A percentile compares a stretch with the other conserved stretches of the same genome.
Conservation (phyloP, 805 yeast genomes). For the Saturnispora saitoi region DNA sequence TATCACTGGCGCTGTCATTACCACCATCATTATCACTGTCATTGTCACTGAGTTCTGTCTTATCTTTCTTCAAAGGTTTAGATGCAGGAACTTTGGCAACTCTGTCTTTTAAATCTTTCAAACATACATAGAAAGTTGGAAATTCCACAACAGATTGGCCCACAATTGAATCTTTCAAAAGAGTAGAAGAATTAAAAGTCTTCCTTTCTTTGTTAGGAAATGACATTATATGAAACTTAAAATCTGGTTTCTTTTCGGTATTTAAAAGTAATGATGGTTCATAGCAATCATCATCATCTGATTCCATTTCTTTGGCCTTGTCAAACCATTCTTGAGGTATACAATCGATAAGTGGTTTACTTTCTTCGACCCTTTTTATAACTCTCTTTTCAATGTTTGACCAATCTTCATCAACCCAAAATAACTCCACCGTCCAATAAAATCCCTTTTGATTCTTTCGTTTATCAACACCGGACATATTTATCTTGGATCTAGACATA, state of each 20-base stretch:
- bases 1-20: not conserved
- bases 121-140: slow-evolving; percentile 52
- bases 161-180: slow-evolving; percentile 41
- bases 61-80: not conserved
- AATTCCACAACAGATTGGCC: slow-evolving; percentile 64
- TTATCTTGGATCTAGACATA: slow-evolving; percentile 56
- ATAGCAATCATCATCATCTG: not conserved
- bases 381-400: slow-evolving; percentile 13
- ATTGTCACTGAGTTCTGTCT: not conserved
- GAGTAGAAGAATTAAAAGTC: slow-evolving; percentile 19
- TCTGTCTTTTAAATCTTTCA: slow-evolving; percentile 19
- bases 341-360: slow-evolving; percentile 27
- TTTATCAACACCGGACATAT: slow-evolving; percentile 32
- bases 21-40: not conserved
- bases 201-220: slow-evolving; percentile 4
- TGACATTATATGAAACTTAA: slow-evolving; percentile 5
- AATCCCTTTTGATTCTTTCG: slow-evolving; percentile 27
- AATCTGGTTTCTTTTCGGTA: not conserved
- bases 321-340: slow-evolving; percentile 29
- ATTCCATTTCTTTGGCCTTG: slow-evolving; percentile 30
- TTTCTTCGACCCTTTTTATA: slow-evolving; percentile 38
- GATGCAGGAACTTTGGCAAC: slow-evolving; percentile 1
- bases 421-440: slow-evolving; percentile 79
- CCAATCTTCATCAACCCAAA: slow-evolving; percentile 28
- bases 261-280: not conserved